Conservation (phyloP, 2,329 filamentous ascomycete genomes). For the Orbilia javanica region DNA sequence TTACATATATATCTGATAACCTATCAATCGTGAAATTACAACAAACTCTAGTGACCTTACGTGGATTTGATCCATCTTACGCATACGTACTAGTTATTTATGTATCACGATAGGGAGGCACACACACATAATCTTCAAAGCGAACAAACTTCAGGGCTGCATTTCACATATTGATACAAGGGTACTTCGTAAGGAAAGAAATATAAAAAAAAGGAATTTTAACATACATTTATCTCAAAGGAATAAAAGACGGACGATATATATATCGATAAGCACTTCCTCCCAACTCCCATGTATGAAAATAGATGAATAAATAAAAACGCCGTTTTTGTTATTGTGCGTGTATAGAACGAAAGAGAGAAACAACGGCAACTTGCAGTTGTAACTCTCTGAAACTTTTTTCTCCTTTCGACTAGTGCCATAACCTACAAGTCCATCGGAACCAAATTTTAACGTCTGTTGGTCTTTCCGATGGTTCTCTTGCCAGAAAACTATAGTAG, state of each 20-base stretch:
- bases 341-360: neutral
- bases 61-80: too few relatives aligned
- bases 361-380: neutral
- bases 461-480: constrained; percentile 90
- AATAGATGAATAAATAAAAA: constrained; percentile 2
- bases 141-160: neutral
- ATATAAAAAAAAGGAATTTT: neutral
- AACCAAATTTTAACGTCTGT: constrained; percentile 71
- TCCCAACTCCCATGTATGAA: constrained; percentile 38
- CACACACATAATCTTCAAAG: neutral
- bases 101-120: too few relatives aligned
- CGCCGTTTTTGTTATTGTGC: neutral
- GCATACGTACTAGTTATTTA: too few relatives aligned
- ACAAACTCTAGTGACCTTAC: too few relatives aligned
- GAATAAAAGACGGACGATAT: constrained; percentile 10
- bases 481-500: constrained; percentile 81
- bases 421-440: constrained; percentile 8
- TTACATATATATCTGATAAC: too few relatives aligned
- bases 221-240: constrained; percentile 15
- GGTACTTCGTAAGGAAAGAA: constrained; percentile 8
- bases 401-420: constrained; percentile 1
- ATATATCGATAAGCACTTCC: constrained; percentile 21
- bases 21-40: too few relatives aligned
- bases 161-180: constrained; percentile 15
- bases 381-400: constrained; percentile 12